Base-by-base conservation (phyloP, 805 yeast genomes). In the Teunomyces stri region DNA sequence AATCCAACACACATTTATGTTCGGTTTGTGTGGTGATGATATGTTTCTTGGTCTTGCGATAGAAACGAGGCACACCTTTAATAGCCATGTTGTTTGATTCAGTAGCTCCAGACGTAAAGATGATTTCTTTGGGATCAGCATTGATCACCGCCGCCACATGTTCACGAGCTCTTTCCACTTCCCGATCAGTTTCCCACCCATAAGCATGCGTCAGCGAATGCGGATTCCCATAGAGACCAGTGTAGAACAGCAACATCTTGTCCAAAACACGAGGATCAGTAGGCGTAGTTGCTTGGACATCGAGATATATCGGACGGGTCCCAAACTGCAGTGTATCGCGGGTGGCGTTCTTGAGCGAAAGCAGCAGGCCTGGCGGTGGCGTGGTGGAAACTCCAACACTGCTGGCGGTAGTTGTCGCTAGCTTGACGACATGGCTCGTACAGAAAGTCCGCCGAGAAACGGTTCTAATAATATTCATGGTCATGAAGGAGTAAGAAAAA, bases 231-330 rank as follows among this genome's bases (percentile, higher is more conserved):
- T 89, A 94, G 48, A 89, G 75, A 3, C 98, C 98, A 2, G 98
- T 92, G 66, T 81, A 87, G 62, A 85, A 89, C 57, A 80, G 81
- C 56, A 89, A 65, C 96, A 89, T 89, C 56, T 82, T 85, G 63
- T 89, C 96, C 56, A 94, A 70, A 7, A 94, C 99, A 47, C 99
- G 78, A 28, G 99, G 99, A 64, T 94, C 99, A 1, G 94, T 87
- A 22, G 98, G 99, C 0, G 99, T 92, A 0, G 99, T 94, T 27
- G 99, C 98, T 71, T 94, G 99, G 79, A 91, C 91, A 61, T 94
- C 99, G 60, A 94, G 72, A 68, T 94, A 94, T 52, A 94, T 94
- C 7, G 99, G 99, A 57, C 97, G 80, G 7, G 86, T 75, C 44
- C 94, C 95, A 57, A 72, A 69, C 39, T 68, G 51, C 25, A 73